Evolutionary conservation across 768 basidiomycete species (phyloP).

Genomic region (Rhizopogon roseolus): DNA sequence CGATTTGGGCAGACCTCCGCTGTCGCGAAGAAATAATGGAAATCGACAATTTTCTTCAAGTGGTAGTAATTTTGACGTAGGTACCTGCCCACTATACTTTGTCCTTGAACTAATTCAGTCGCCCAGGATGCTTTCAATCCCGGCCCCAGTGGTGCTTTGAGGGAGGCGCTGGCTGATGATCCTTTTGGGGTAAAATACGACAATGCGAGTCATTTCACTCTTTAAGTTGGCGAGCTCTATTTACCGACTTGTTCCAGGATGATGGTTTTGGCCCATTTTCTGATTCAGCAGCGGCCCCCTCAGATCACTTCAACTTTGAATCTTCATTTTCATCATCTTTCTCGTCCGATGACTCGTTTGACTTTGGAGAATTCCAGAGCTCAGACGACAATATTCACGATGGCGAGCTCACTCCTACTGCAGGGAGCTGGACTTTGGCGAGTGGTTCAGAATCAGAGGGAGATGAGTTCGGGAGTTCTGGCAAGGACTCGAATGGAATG

Average conservation of each 20-base stretch:
- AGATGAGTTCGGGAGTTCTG: constrained; percentile 21
- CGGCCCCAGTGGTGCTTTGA: constrained; percentile 23
- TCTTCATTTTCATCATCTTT: constrained; percentile 47
- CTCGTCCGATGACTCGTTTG: constrained; percentile 67
- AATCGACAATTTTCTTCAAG: constrained; percentile 39
- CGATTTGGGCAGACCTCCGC: constrained; percentile 45
- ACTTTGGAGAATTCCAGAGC: constrained; percentile 77
- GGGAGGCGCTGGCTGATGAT: constrained; percentile 38
- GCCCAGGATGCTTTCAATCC: constrained; percentile 52
- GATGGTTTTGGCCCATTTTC: constrained; percentile 82
- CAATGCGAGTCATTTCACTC: constrained; percentile 38
- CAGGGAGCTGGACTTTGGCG: constrained; percentile 69
- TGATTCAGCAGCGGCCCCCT: constrained; percentile 47
- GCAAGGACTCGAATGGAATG: constrained; percentile 11
- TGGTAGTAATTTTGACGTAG: constrained; percentile 46
- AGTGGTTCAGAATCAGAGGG: constrained; percentile 30
- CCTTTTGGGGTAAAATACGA: constrained; percentile 46
- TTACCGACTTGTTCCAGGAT: constrained; percentile 28
- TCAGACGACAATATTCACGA: constrained; percentile 29
- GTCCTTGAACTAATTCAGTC: neutral
- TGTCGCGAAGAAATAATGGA: constrained; percentile 40
- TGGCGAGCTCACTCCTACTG: constrained; percentile 56
- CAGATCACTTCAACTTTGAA: constrained; percentile 51
- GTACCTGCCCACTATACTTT: constrained; percentile 17
- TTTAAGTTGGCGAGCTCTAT: neutral